phyloP scores from a whole-genome alignment of 2,329 filamentous ascomycete genomes.

The Hyphodiscus sp. region DNA sequence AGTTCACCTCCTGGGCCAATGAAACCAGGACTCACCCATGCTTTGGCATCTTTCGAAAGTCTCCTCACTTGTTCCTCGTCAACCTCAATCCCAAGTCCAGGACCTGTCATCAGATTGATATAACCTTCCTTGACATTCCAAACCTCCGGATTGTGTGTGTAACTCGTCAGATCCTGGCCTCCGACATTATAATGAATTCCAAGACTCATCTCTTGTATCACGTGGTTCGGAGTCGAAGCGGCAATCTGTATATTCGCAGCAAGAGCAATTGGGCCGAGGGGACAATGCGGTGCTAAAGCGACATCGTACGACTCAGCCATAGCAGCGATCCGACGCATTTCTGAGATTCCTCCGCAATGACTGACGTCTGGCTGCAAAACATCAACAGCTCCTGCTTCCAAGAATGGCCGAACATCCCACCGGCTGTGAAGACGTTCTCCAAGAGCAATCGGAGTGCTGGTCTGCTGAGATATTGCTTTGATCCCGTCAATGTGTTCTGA shows the following conservation, averaged over 20 bases:
- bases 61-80: constrained; percentile 62
- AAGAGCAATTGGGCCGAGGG: constrained; percentile 64
- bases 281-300: constrained; percentile 67
- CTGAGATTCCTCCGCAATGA: constrained; percentile 67
- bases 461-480: constrained; percentile 50
- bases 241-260: constrained; percentile 66
- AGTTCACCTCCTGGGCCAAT: constrained; percentile 60
- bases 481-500: constrained; percentile 55
- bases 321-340: constrained; percentile 60
- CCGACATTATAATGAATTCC: constrained; percentile 75
- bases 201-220: constrained; percentile 71
- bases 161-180: constrained; percentile 58
- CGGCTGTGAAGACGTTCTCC: constrained; percentile 66
- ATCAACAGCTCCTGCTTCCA: constrained; percentile 62
- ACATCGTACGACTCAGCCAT: constrained; percentile 72
- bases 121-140: constrained; percentile 61
- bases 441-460: constrained; percentile 60
- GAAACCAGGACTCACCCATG: constrained; percentile 63
- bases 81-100: constrained; percentile 63
- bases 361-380: constrained; percentile 68
- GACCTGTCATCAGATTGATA: constrained; percentile 50
- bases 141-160: constrained; percentile 56
- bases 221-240: constrained; percentile 55
- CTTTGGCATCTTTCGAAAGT: constrained; percentile 48
- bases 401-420: constrained; percentile 68